Percentiles rank a stretch among this genome's conserved stretches.
phyloP scores from a whole-genome alignment of 371 early-diverging fungal species.

The Mucor irregularis region DNA sequence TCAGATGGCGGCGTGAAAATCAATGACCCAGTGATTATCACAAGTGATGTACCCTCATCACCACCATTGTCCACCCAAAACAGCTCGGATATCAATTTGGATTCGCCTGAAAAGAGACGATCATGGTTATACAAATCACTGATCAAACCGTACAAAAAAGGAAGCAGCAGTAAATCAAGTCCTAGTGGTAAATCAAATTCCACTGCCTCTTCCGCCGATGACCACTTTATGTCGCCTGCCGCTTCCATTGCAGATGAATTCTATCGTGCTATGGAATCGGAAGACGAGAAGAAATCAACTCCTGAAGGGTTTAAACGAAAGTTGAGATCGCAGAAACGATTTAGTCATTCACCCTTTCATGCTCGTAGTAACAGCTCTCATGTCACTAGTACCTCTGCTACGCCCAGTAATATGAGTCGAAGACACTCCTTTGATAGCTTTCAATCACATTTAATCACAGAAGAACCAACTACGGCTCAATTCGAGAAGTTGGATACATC shows the following conservation, averaged over 20 bases:
- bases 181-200: background rate
- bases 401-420: background rate
- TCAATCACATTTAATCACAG: background rate
- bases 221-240: background rate
- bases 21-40: background rate
- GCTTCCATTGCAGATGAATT: constrained; percentile 7
- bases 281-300: too few species aligned
- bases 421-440: constrained; percentile 25
- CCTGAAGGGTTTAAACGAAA: background rate
- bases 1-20: too few species aligned
- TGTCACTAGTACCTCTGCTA: background rate
- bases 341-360: too few species aligned
- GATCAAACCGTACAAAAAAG: constrained; percentile 8
- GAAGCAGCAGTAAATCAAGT: background rate
- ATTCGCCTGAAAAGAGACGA: background rate
- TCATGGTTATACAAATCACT: constrained; percentile 18
- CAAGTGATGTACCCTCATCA: too few species aligned
- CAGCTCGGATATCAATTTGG: background rate
- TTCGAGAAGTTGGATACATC: too few species aligned
- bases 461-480: too few species aligned
- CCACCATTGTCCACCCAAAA: background rate
- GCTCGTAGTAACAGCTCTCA: background rate
- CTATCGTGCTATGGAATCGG: background rate
- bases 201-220: background rate
- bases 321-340: too few species aligned